phyloP scores from a whole-genome alignment of 2,329 filamentous ascomycete genomes.

The Claviceps monticola region DNA sequence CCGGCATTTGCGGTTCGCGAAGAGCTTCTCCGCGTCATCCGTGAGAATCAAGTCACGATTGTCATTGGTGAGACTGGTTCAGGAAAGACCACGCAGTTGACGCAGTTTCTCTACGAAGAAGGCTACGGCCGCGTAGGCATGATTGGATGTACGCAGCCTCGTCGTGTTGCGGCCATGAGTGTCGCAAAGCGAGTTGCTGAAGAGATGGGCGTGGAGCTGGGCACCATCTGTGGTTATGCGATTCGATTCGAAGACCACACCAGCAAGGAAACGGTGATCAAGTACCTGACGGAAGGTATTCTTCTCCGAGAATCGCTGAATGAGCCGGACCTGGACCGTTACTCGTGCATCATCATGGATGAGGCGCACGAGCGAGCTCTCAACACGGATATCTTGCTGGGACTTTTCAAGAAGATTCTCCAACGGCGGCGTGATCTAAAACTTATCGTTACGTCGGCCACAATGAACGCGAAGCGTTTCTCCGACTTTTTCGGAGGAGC shows the following conservation, averaged over 20 bases:
- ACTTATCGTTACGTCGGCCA: conserved; percentile 93
- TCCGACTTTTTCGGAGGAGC: conserved; percentile 93
- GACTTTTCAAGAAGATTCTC: conserved; percentile 92
- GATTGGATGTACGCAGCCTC: conserved; percentile 92
- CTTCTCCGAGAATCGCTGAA: conserved; percentile 84
- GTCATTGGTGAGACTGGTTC: conserved; percentile 96
- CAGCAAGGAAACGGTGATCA: conserved; percentile 87
- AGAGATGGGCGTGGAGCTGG: conserved; percentile 91
- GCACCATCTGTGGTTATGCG: conserved; percentile 81
- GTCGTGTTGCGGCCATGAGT: conserved; percentile 96
- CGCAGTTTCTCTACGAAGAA: conserved; percentile 91
- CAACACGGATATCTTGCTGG: conserved; percentile 96
- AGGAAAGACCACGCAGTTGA: conserved; percentile 93
- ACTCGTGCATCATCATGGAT: conserved; percentile 99
- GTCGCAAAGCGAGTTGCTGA: conserved; percentile 96
- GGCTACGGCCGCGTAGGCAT: conserved; percentile 78
- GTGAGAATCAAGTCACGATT: conserved; percentile 94
- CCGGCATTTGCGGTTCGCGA: conserved; percentile 95
- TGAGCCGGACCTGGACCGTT: conserved; percentile 84
- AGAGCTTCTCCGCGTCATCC: conserved; percentile 77
- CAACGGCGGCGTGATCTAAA: conserved; percentile 82
- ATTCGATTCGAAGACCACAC: conserved; percentile 98
- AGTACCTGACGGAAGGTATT: conserved; percentile 98
- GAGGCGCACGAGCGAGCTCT: conserved; percentile 94
- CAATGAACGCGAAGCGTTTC: conserved; percentile 95